A percentile compares a stretch with the other conserved stretches of the same genome.
Conservation (phyloP, 495 filamentous ascomycete genomes). For the Aspergillus indologenus region DNA sequence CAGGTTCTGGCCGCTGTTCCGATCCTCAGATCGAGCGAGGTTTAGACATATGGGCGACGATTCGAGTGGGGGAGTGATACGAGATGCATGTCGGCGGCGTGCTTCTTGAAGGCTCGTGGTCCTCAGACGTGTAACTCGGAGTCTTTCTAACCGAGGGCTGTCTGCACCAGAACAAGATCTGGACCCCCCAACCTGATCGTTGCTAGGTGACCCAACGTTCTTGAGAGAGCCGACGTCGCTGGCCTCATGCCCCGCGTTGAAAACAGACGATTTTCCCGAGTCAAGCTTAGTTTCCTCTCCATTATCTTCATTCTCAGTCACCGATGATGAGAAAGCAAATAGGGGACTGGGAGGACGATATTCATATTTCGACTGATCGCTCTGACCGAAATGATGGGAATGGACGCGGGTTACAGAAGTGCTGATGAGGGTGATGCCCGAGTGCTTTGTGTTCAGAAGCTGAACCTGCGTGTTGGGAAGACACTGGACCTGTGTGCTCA, state of each 20-base stretch:
- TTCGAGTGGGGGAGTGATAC: neutral
- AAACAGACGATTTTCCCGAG: neutral
- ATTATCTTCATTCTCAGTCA: neutral
- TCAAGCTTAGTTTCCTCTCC: neutral
- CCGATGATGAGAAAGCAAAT: slow-evolving; percentile 16
- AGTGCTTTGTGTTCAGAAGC: slow-evolving; percentile 7
- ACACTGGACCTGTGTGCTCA: slow-evolving; percentile 17
- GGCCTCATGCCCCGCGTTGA: neutral
- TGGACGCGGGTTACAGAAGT: slow-evolving; percentile 11
- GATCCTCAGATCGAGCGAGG: slow-evolving; percentile 8
- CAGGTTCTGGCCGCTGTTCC: slow-evolving; percentile 4
- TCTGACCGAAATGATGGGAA: neutral
- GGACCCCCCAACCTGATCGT: neutral
- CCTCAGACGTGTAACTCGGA: neutral
- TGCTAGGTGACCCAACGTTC: neutral
- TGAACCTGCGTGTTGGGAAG: slow-evolving; percentile 20
- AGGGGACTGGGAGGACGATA: slow-evolving; percentile 21
- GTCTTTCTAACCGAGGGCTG: neutral
- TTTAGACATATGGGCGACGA: neutral
- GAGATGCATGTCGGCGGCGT: neutral
- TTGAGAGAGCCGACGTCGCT: neutral
- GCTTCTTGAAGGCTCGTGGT: neutral
- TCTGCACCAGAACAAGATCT: neutral
- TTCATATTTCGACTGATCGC: neutral
- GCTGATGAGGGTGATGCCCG: slow-evolving; percentile 7